Percentiles rank a stretch among this genome's conserved stretches.
Conservation (phyloP, 2,329 filamentous ascomycete genomes). For the Lachnellula occidentalis region DNA sequence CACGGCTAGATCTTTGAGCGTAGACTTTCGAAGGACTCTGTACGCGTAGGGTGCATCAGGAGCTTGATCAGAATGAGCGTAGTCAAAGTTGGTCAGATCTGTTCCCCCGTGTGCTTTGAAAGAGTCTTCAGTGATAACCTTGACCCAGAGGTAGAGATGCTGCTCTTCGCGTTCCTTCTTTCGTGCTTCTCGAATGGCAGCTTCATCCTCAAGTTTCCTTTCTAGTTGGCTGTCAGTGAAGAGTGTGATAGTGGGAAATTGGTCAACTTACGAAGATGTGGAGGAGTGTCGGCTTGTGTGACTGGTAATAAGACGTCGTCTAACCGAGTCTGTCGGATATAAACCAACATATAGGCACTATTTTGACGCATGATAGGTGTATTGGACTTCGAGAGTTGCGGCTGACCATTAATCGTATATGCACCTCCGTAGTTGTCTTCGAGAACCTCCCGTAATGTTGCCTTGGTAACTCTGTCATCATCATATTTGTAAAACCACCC, state of each 20-base stretch:
- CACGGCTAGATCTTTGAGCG: slow-evolving; percentile 67
- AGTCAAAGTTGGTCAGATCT: slow-evolving; percentile 69
- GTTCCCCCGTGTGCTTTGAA: slow-evolving; percentile 79
- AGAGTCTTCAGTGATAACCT: slow-evolving; percentile 74
- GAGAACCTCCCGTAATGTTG: slow-evolving; percentile 82
- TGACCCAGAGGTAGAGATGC: slow-evolving; percentile 83
- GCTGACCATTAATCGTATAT: slow-evolving; percentile 47
- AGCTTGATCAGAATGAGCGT: slow-evolving; percentile 44
- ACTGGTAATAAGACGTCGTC: slow-evolving; percentile 76
- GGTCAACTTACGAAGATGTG: slow-evolving; percentile 63
- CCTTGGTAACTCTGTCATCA: slow-evolving; percentile 93
- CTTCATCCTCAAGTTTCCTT: slow-evolving; percentile 75
- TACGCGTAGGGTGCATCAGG: slow-evolving; percentile 67
- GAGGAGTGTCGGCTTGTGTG: slow-evolving; percentile 70
- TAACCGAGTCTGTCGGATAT: slow-evolving; percentile 82
- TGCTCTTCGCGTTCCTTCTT: slow-evolving; percentile 90
- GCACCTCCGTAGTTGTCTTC: slow-evolving; percentile 97
- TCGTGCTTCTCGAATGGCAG: slow-evolving; percentile 65
- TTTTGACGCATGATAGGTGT: slow-evolving; percentile 58
- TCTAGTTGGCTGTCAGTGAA: slow-evolving; percentile 40
- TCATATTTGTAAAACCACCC: slow-evolving; percentile 97
- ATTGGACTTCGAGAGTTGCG: slow-evolving; percentile 48
- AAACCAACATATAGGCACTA: slow-evolving; percentile 99
- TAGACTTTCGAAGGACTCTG: slow-evolving; percentile 68
- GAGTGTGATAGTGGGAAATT: slow-evolving; percentile 16